Conservation (phyloP, 345 rosid genomes). For the Gossypium australe region DNA sequence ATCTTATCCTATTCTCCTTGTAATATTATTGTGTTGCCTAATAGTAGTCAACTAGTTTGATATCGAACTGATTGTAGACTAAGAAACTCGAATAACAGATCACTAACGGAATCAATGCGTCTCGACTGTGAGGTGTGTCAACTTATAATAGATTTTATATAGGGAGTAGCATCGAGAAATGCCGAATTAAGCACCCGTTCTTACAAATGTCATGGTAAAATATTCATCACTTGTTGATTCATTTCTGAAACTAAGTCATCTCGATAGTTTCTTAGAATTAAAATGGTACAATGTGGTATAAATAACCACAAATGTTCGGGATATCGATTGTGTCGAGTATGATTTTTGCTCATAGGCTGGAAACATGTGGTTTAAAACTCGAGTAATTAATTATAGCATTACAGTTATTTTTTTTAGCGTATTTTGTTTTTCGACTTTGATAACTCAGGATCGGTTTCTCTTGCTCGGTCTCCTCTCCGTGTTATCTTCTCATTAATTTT, state of each 20-base stretch:
- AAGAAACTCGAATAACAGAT: too few relatives aligned
- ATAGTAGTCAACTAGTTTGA: background rate
- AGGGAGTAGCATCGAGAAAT: background rate
- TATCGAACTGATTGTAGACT: background rate
- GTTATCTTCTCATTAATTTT: background rate
- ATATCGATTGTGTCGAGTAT: background rate
- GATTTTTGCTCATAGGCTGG: background rate
- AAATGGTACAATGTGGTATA: too few relatives aligned
- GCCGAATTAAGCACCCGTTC: background rate
- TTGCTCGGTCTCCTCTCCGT: background rate
- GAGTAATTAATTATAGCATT: background rate
- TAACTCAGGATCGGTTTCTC: background rate
- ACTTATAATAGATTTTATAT: background rate
- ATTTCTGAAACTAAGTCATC: background rate
- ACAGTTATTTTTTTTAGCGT: background rate
- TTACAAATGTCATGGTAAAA: background rate
- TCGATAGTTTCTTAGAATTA: background rate
- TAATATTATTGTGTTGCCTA: background rate
- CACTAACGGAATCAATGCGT: background rate
- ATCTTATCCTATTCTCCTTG: constrained; percentile 10
- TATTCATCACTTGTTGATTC: background rate
- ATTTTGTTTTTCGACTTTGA: background rate
- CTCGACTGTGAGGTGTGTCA: background rate
- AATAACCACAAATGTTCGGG: background rate
- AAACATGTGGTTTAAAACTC: background rate